Conservation (phyloP, 345 rosid genomes). For the Sisymbrium altissimum region DNA sequence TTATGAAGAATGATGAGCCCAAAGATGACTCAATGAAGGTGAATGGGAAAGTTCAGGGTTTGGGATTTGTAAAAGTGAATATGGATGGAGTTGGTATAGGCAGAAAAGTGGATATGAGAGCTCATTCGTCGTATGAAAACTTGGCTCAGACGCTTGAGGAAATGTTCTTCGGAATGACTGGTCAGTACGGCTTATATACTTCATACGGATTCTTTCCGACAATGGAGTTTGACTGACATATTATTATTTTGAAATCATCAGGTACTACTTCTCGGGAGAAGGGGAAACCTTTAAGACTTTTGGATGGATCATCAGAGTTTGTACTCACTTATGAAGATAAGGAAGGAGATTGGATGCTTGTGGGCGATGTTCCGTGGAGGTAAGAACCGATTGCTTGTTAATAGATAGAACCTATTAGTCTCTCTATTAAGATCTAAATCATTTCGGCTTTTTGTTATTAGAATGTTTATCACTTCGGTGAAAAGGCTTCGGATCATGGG, state of each 20-base stretch:
- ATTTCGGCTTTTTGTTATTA: conserved; percentile 4
- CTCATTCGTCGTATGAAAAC: conserved; percentile 63
- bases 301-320: conserved; percentile 77
- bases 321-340: conserved; percentile 91
- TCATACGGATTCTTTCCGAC: not conserved
- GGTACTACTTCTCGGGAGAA: conserved; percentile 13
- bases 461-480: conserved; percentile 76
- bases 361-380: conserved; percentile 98
- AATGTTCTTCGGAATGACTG: conserved; percentile 60
- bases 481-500: conserved; percentile 90
- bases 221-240: not conserved
- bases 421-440: not conserved
- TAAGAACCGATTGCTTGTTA: conserved; percentile 23
- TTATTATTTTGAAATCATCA: not conserved
- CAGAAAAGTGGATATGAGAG: conserved; percentile 77
- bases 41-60: conserved; percentile 44
- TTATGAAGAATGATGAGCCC: conserved; percentile 37
- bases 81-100: conserved; percentile 89
- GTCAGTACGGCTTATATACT: not conserved
- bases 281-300: conserved; percentile 49
- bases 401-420: not conserved
- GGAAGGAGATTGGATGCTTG: conserved; percentile 98
- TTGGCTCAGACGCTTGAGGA: conserved; percentile 69
- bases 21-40: conserved; percentile 45
- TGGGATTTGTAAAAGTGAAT: conserved; percentile 78